phyloP scores from a whole-genome alignment of 2,329 filamentous ascomycete genomes.

The Lecanoromycetidae sp. region DNA sequence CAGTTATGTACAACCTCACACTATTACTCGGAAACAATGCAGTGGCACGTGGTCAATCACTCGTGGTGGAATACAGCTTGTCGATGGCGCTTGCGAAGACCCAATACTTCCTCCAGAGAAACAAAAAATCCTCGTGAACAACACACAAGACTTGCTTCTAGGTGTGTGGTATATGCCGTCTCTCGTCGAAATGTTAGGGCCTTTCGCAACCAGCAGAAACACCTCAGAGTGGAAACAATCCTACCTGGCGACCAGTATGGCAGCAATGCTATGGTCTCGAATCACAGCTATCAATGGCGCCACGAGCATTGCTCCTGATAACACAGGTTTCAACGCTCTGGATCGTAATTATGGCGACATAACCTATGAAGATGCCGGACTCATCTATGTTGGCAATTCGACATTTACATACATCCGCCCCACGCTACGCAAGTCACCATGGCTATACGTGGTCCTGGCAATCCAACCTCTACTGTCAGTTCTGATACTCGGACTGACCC shows the following conservation, averaged over 20 bases:
- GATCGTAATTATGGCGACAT: too few species aligned
- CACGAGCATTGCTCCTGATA: background rate
- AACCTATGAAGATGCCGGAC: slow-evolving; percentile 3
- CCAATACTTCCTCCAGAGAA: background rate
- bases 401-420: background rate
- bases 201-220: slow-evolving; percentile 6
- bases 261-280: slow-evolving; percentile 13
- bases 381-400: slow-evolving; percentile 6
- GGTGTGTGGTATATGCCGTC: slow-evolving; percentile 8
- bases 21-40: slow-evolving; percentile 5
- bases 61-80: slow-evolving; percentile 8
- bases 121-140: slow-evolving; percentile 1
- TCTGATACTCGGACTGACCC: slow-evolving; percentile 3
- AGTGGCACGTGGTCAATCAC: slow-evolving; percentile 8
- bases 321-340: too few species aligned
- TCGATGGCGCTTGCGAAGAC: slow-evolving; percentile 3
- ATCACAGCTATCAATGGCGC: background rate
- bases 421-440: slow-evolving; percentile 6
- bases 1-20: slow-evolving; percentile 1
- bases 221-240: slow-evolving; percentile 1
- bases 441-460: slow-evolving; percentile 6
- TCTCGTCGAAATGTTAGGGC: slow-evolving; percentile 9
- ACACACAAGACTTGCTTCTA: background rate
- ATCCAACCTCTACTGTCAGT: slow-evolving; percentile 8
- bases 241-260: slow-evolving; percentile 4